These are phyloP conservation scores for Linnemannia zychae DNA, from an alignment of 192 early-diverging fungal species.

Conservation along the genomic window DNA sequence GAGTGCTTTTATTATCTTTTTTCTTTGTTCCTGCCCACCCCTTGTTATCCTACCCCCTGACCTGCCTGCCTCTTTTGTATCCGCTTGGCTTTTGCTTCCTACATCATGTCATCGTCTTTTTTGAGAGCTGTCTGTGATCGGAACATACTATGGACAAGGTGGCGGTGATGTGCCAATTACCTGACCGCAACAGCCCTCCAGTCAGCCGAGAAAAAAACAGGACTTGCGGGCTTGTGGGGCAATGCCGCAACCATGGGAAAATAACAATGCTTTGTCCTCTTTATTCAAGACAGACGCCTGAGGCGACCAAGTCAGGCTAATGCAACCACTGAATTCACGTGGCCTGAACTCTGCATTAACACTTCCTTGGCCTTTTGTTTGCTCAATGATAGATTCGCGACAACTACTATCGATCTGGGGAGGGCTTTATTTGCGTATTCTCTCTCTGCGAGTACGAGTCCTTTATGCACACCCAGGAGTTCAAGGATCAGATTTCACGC, in stretches of 20 bases:
- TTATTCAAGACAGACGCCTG: neutral
- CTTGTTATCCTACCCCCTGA: neutral
- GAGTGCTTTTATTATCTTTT: constrained; percentile 4
- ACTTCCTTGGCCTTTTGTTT: neutral
- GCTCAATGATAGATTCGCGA: constrained; percentile 75
- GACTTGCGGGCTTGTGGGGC: neutral
- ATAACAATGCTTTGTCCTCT: neutral
- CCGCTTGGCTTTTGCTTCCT: neutral
- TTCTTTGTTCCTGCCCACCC: neutral
- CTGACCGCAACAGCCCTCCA: neutral
- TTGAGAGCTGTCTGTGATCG: neutral
- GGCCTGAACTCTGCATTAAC: neutral
- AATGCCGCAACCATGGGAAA: neutral
- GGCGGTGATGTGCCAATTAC: neutral
- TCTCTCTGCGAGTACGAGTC: constrained; percentile 84
- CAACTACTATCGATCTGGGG: constrained; percentile 88
- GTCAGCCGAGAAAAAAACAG: neutral
- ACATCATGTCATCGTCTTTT: neutral
- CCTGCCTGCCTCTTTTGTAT: neutral
- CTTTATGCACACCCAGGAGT: constrained; percentile 86
- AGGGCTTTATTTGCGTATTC: constrained; percentile 90
- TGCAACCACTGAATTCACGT: neutral
- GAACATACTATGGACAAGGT: neutral
- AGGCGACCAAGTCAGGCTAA: neutral
- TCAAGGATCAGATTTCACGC: constrained; percentile 87